Conservation (phyloP, 1,284 basidiomycete species). For the Chondrostereum purpureum region DNA sequence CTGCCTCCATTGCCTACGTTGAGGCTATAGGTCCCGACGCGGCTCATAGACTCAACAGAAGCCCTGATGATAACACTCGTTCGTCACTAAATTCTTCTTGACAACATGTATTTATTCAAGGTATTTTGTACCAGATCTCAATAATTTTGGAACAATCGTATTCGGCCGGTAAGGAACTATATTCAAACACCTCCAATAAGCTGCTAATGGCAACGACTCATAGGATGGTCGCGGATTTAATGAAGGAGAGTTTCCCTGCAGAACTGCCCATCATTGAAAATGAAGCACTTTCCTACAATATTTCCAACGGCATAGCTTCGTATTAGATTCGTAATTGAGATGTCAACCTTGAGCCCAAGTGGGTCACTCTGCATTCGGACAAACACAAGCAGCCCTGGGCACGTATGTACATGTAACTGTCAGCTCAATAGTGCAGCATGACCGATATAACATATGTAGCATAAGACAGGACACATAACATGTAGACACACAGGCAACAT, state of each 20-base stretch:
- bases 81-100: slow-evolving; percentile 10
- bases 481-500: no score
- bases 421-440: no score
- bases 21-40: slow-evolving; percentile 35
- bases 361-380: no score
- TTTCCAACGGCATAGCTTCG: no score
- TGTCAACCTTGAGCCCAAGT: no score
- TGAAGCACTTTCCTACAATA: no score
- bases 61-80: slow-evolving; percentile 34
- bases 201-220: no score
- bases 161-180: slow-evolving; percentile 24
- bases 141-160: slow-evolving; percentile 29
- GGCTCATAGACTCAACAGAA: slow-evolving; percentile 33
- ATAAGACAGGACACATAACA: neutral
- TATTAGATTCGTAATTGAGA: no score
- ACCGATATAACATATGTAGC: neutral
- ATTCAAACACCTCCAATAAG: slow-evolving; percentile 1
- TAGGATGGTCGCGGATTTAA: slow-evolving; percentile 16
- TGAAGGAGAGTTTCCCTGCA: slow-evolving; percentile 26
- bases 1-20: slow-evolving; percentile 33
- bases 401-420: neutral
- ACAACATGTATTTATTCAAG: slow-evolving; percentile 5
- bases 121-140: no score
- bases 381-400: neutral
- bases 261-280: slow-evolving; percentile 29